phyloP scores from a whole-genome alignment of 2,329 filamentous ascomycete species.

The Gaeumannomyces tritici region DNA sequence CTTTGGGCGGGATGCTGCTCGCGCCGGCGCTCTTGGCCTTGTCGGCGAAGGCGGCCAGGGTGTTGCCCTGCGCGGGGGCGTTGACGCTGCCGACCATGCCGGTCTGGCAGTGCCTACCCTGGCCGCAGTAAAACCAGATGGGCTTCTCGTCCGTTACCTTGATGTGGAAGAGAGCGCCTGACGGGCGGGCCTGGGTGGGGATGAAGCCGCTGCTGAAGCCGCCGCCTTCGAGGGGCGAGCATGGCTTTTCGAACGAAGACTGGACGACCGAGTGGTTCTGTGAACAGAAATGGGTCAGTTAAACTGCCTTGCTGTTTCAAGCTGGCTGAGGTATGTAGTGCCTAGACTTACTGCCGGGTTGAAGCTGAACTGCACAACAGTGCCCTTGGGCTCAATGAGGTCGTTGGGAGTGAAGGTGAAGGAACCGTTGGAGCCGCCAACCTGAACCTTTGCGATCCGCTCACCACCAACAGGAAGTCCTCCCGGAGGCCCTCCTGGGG shows the following conservation, averaged over 20 bases:
- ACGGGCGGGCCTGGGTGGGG: constrained; percentile 19
- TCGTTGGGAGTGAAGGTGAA: constrained; percentile 22
- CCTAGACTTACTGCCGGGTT: constrained; percentile 16
- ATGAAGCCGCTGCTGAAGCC: constrained; percentile 29
- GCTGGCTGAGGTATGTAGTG: too few relatives aligned
- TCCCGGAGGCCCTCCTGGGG: constrained; percentile 15
- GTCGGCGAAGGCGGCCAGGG: constrained; percentile 24
- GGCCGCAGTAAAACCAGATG: constrained; percentile 27
- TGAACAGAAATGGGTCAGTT: not conserved
- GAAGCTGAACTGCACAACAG: constrained; percentile 23
- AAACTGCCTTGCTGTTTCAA: not conserved
- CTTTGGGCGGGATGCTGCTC: constrained; percentile 22
- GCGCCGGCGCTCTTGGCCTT: constrained; percentile 21
- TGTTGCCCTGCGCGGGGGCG: constrained; percentile 22
- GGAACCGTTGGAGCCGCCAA: constrained; percentile 20
- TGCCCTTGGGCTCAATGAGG: constrained; percentile 20
- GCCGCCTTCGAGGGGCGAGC: constrained; percentile 22
- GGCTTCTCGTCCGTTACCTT: constrained; percentile 20
- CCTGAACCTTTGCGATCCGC: constrained; percentile 21
- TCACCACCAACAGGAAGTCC: constrained; percentile 21
- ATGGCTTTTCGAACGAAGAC: constrained; percentile 28
- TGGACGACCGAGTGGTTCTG: constrained; percentile 28
- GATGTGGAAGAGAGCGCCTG: constrained; percentile 22
- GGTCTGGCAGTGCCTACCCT: constrained; percentile 22
- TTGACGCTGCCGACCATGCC: constrained; percentile 42